Evolutionary conservation across 116 monocot species (phyloP), one percentile per base, ranked within the genome.

Genomic region (Trichopus zeylanicus): DNA sequence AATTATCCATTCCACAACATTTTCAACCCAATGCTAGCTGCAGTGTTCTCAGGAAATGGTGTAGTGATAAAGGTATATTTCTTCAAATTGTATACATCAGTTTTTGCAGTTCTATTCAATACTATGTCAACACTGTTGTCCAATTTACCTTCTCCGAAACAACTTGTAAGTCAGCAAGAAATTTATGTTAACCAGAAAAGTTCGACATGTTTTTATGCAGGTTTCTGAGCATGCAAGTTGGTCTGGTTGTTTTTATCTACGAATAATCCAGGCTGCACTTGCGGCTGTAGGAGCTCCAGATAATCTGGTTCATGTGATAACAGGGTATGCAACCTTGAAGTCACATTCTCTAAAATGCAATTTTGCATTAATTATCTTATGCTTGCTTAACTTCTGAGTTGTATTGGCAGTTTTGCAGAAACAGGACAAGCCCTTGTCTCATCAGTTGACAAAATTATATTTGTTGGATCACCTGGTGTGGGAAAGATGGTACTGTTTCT

Each of bases 141-240:
- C 7, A 28, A 56, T 67, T 7, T 22, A 20, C 32, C 25, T 46
- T 59, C 32, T 16, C 20, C 9, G 23, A 24, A 63, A 51, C 22
- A 16, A 16, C n/a, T 3, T 42, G 42, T 42, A 16, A 42, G 13
- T 42, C n/a, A 16, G n/a, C n/a, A 18, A 15, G 13, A 42, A 42
- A n/a, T n/a, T 42, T 42, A 2, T 42, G n/a, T 2, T n/a, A 42
- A 42, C 1, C 13, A n/a, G 42, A 42, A n/a, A 52, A 54, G 29
- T 13, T 0, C 48, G 23, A 27, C 20, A 22, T 46, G 24, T 57
- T 24, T 57, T 4, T 64, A 5, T 75, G 63, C 26, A 93, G 97
- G 97, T 91, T 58, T 97, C 97, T 59, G 97, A 97, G 70, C 84
- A 97, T 91, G 87, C 97, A 65, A 91, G 87, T 73, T 97, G 97